Conservation (phyloP, 768 basidiomycete genomes). For the Boletus sp. region DNA sequence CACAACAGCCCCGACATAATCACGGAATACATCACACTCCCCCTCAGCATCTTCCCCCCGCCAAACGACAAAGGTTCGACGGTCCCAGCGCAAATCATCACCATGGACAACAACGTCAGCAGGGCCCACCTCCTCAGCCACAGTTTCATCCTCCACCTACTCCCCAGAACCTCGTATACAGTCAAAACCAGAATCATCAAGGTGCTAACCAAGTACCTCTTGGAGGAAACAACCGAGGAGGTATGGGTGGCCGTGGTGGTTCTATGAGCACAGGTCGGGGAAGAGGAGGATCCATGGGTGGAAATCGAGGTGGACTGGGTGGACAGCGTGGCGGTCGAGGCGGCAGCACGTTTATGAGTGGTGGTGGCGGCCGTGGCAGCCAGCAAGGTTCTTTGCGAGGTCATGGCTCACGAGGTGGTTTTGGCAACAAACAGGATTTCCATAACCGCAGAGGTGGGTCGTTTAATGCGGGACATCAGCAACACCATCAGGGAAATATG, state of each 20-base stretch:
- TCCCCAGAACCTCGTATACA: conserved; percentile 29
- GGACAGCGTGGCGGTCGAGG: conserved; percentile 44
- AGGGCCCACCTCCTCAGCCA: conserved; percentile 55
- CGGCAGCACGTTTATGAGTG: conserved; percentile 31
- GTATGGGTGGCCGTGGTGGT: conserved; percentile 45
- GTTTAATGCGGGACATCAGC: conserved; percentile 48
- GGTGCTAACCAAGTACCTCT: conserved; percentile 40
- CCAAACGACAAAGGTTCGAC: conserved; percentile 89
- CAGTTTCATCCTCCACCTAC: conserved; percentile 47
- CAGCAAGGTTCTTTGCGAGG: conserved; percentile 54
- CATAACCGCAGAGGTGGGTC: conserved; percentile 66
- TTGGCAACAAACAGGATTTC: conserved; percentile 60
- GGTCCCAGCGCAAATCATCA: conserved; percentile 55
- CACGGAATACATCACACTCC: conserved; percentile 59
- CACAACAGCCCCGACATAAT: conserved; percentile 46
- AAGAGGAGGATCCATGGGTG: conserved; percentile 50
- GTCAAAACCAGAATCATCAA: conserved; percentile 40
- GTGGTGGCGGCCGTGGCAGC: conserved; percentile 44
- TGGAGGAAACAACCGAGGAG: conserved; percentile 46
- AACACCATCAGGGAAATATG: conserved; percentile 35
- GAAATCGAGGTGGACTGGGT: conserved; percentile 44
- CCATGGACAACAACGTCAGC: conserved; percentile 42
- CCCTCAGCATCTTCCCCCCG: conserved; percentile 84
- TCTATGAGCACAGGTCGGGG: conserved; percentile 33
- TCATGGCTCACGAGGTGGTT: conserved; percentile 65